Evolutionary conservation across 495 filamentous ascomycete species (phyloP).

Genomic region (Neurospora sp.): DNA sequence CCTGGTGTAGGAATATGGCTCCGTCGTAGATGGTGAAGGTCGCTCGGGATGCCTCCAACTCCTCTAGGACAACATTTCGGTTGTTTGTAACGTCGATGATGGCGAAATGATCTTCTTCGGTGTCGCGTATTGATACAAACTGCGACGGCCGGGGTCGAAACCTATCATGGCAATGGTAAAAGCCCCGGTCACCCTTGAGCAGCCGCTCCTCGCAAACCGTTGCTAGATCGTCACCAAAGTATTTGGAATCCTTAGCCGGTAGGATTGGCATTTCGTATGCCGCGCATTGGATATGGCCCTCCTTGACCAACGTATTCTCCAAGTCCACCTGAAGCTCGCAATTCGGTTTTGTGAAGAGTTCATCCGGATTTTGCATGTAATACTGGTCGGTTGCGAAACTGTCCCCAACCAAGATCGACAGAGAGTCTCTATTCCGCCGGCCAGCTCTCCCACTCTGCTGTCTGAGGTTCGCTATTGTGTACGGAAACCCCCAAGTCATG

Average conservation of each 20-base stretch:
- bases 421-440: slow-evolving; percentile 84
- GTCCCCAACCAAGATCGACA: slow-evolving; percentile 88
- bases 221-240: slow-evolving; percentile 68
- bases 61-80: slow-evolving; percentile 79
- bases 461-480: slow-evolving; percentile 84
- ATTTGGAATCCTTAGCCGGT: slow-evolving; percentile 60
- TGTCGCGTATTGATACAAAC: slow-evolving; percentile 83
- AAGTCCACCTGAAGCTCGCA: slow-evolving; percentile 82
- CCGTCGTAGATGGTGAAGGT: slow-evolving; percentile 97
- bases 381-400: slow-evolving; percentile 87
- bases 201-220: slow-evolving; percentile 68
- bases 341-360: slow-evolving; percentile 92
- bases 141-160: slow-evolving; percentile 79
- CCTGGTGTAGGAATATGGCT: slow-evolving; percentile 95
- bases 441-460: slow-evolving; percentile 95
- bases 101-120: slow-evolving; percentile 85
- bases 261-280: slow-evolving; percentile 90
- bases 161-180: slow-evolving; percentile 80
- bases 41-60: slow-evolving; percentile 89
- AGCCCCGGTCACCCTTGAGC: slow-evolving; percentile 61
- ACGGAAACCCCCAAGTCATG: slow-evolving; percentile 88
- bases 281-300: slow-evolving; percentile 93
- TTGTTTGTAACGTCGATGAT: slow-evolving; percentile 81
- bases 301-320: slow-evolving; percentile 79
- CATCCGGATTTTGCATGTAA: slow-evolving; percentile 93